Evolutionary conservation across 257 asterid genomes (phyloP).

Genomic region (Ehretia macrophylla): DNA sequence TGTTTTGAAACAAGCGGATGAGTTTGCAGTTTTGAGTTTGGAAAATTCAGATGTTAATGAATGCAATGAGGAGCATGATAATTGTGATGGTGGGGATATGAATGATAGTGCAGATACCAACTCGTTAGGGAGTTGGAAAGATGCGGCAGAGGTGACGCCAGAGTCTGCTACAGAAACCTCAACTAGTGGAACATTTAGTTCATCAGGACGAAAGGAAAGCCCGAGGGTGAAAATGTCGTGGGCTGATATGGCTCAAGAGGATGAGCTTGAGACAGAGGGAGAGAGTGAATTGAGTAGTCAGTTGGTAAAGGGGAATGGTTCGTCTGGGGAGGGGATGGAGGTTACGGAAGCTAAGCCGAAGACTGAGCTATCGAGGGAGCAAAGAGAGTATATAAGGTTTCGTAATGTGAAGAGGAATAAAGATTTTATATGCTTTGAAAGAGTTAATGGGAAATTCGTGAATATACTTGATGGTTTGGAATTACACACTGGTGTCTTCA

Average conservation of each 20-base stretch:
- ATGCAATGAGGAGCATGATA: slow-evolving; percentile 31
- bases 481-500: slow-evolving; percentile 38
- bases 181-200: slow-evolving; percentile 25
- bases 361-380: slow-evolving; percentile 34
- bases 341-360: slow-evolving; percentile 39
- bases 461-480: slow-evolving; percentile 42
- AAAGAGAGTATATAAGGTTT: slow-evolving; percentile 37
- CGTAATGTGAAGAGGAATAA: slow-evolving; percentile 33
- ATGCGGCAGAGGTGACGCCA: slow-evolving; percentile 36
- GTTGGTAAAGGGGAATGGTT: slow-evolving; percentile 20
- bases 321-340: slow-evolving; percentile 20
- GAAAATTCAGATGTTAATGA: slow-evolving; percentile 21
- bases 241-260: slow-evolving; percentile 98
- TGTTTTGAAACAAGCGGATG: slow-evolving; percentile 24
- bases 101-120: slow-evolving; percentile 53
- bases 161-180: slow-evolving; percentile 32
- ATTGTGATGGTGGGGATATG: slow-evolving; percentile 34
- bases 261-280: slow-evolving; percentile 54
- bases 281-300: slow-evolving; percentile 19
- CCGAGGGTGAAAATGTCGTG: slow-evolving; percentile 61
- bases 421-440: slow-evolving; percentile 36
- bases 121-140: slow-evolving; percentile 74
- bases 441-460: slow-evolving; percentile 33
- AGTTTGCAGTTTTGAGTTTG: slow-evolving; percentile 27
- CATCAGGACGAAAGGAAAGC: slow-evolving; percentile 29